A percentile compares a stretch with the other conserved stretches of the same genome.
Conservation (phyloP, 441 rosid genomes). For the Pelargonium fulgidum region DNA sequence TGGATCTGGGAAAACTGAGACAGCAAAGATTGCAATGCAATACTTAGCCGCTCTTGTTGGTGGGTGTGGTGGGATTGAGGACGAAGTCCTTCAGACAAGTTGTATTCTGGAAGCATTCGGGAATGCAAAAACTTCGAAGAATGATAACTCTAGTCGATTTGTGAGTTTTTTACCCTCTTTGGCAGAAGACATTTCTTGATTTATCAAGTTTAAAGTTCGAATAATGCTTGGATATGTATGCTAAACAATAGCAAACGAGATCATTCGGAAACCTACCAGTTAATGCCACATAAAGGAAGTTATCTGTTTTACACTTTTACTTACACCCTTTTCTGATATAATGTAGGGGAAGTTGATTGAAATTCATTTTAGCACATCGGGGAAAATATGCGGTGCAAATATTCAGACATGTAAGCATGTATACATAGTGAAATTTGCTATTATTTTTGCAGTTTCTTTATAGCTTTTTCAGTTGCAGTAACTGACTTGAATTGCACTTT, state of each 20-base stretch:
- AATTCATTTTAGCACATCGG: conserved; percentile 66
- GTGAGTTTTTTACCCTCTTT: conserved; percentile 39
- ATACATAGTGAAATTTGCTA: conserved; percentile 14
- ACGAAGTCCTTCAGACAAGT: conserved; percentile 60
- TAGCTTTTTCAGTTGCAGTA: conserved; percentile 12
- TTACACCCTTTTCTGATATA: conserved; percentile 15
- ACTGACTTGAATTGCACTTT: conserved; percentile 31
- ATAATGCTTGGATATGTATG: conserved; percentile 2
- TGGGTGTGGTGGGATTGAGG: conserved; percentile 63
- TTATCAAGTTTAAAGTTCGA: conserved; percentile 1
- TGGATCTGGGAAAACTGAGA: conserved; percentile 98
- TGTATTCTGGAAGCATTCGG: conserved; percentile 97
- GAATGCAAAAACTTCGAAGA: conserved; percentile 88
- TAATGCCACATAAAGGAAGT: neutral
- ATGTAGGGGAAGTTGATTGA: conserved; percentile 83
- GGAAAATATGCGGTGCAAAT: conserved; percentile 85
- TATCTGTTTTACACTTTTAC: neutral
- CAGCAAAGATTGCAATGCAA: conserved; percentile 85
- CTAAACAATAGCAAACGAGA: too few relatives aligned
- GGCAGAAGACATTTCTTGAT: neutral
- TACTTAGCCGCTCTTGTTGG: conserved; percentile 87
- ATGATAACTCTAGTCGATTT: conserved; percentile 90
- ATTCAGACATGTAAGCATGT: conserved; percentile 74
- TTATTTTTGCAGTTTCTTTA: conserved; percentile 13
- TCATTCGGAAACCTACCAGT: neutral